These are phyloP conservation scores for Neospora caninum DNA, from an alignment of 169 alveolate genomes.

Conservation along the genomic window DNA sequence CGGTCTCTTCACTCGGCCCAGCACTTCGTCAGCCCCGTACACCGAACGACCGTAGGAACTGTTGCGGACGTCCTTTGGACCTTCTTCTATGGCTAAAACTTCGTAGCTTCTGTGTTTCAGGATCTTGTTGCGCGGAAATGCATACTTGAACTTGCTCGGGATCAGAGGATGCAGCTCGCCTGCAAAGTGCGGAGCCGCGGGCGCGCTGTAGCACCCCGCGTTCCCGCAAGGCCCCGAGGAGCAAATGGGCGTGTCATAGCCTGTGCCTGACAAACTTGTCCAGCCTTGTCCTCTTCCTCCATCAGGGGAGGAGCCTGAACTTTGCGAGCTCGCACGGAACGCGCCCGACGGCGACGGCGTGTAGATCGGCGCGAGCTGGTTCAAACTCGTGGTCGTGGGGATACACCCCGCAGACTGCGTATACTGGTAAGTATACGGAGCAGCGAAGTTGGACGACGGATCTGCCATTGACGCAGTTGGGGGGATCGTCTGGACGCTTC, in stretches of 20 bases:
- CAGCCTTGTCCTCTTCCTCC: too few relatives aligned
- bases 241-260: too few relatives aligned
- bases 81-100: slow-evolving; percentile 41
- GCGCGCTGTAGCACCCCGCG: too few relatives aligned
- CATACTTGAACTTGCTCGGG: slow-evolving; percentile 53
- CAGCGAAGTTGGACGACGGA: background rate
- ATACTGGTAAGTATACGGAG: background rate
- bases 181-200: background rate
- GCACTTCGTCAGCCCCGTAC: background rate
- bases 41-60: background rate
- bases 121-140: slow-evolving; percentile 5
- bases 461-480: background rate
- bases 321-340: background rate
- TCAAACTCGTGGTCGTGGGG: background rate
- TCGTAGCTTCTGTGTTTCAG: slow-evolving; percentile 59
- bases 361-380: background rate
- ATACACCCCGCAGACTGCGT: background rate
- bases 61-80: background rate
- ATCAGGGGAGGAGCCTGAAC: background rate
- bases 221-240: too few relatives aligned
- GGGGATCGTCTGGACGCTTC: background rate
- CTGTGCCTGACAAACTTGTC: too few relatives aligned
- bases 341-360: background rate
- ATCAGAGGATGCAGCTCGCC: slow-evolving; percentile 35
- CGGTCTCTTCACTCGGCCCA: slow-evolving; percentile 18